Percentiles rank a stretch among this genome's conserved stretches.
These are phyloP conservation scores for Aspergillus nanangensis DNA, from an alignment of 495 filamentous ascomycete species.

Conservation along the genomic window DNA sequence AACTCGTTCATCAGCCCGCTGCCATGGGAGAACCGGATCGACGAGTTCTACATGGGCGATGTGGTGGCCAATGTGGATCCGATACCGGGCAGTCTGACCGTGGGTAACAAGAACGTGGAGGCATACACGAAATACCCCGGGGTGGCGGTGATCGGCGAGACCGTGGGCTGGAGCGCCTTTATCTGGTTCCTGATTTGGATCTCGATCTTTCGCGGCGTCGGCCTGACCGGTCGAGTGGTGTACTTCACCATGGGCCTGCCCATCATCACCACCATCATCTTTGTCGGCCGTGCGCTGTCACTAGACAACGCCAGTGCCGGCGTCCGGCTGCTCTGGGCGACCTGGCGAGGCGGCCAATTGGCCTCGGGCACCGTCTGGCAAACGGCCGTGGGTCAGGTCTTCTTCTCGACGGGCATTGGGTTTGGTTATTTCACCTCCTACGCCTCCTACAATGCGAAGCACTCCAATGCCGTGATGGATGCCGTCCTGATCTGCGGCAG, in stretches of 20 bases:
- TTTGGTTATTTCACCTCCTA: constrained; percentile 26
- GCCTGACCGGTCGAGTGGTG: constrained; percentile 35
- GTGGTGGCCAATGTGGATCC: constrained; percentile 27
- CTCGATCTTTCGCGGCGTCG: constrained; percentile 35
- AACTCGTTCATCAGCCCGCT: constrained; percentile 31
- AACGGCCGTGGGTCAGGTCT: constrained; percentile 23
- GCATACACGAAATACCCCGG: constrained; percentile 21
- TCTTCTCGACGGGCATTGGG: constrained; percentile 22
- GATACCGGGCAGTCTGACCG: constrained; percentile 15
- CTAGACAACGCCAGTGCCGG: constrained; percentile 29
- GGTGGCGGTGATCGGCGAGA: constrained; percentile 25
- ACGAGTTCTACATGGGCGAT: constrained; percentile 31
- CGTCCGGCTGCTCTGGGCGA: constrained; percentile 22
- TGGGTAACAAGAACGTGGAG: constrained; percentile 10
- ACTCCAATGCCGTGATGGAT: constrained; percentile 36
- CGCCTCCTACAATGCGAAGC: constrained; percentile 22
- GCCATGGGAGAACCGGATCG: constrained; percentile 30
- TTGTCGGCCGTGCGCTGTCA: constrained; percentile 28
- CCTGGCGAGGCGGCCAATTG: constrained; percentile 18
- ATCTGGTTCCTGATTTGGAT: constrained; percentile 38
- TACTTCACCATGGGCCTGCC: constrained; percentile 44
- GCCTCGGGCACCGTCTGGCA: constrained; percentile 25
- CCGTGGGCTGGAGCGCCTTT: constrained; percentile 34
- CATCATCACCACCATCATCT: constrained; percentile 33
- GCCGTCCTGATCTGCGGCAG: constrained; percentile 31